Evolutionary conservation across 768 basidiomycete genomes (phyloP).

Genomic region (Atractiella rhizophila): DNA sequence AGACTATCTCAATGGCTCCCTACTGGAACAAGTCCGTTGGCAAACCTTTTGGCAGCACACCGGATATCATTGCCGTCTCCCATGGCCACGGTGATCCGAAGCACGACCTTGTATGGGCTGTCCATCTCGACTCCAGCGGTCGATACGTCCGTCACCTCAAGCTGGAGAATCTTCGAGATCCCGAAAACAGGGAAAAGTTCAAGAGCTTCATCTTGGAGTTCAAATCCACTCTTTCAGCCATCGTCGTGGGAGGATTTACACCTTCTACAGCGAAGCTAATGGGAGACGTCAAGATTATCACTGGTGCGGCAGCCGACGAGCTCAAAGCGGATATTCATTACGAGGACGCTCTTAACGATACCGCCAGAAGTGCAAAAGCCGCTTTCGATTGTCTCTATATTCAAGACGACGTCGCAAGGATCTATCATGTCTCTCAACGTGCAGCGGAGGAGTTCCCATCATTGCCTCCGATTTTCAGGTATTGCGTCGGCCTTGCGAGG

Average conservation of each 20-base stretch:
- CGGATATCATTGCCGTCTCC: slow-evolving; percentile 59
- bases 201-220: slow-evolving; percentile 45
- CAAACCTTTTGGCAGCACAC: slow-evolving; percentile 47
- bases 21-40: slow-evolving; percentile 29
- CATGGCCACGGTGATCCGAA: slow-evolving; percentile 89
- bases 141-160: slow-evolving; percentile 70
- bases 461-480: slow-evolving; percentile 52
- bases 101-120: slow-evolving; percentile 61
- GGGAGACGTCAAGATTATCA: slow-evolving; percentile 9
- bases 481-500: slow-evolving; percentile 78
- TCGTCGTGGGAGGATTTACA: slow-evolving; percentile 65
- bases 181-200: slow-evolving; percentile 30
- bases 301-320: background rate
- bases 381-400: slow-evolving; percentile 28
- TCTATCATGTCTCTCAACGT: slow-evolving; percentile 74
- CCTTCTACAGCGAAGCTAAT: slow-evolving; percentile 12
- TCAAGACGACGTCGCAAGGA: slow-evolving; percentile 69
- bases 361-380: background rate
- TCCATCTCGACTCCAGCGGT: slow-evolving; percentile 67
- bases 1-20: slow-evolving; percentile 68
- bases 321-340: slow-evolving; percentile 5
- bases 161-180: slow-evolving; percentile 60
- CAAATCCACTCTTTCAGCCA: slow-evolving; percentile 62
- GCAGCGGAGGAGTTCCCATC: slow-evolving; percentile 60
- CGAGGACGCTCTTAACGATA: background rate